Evolutionary conservation across 1,284 basidiomycete species (phyloP).

Genomic region (Leccinum subatratum): DNA sequence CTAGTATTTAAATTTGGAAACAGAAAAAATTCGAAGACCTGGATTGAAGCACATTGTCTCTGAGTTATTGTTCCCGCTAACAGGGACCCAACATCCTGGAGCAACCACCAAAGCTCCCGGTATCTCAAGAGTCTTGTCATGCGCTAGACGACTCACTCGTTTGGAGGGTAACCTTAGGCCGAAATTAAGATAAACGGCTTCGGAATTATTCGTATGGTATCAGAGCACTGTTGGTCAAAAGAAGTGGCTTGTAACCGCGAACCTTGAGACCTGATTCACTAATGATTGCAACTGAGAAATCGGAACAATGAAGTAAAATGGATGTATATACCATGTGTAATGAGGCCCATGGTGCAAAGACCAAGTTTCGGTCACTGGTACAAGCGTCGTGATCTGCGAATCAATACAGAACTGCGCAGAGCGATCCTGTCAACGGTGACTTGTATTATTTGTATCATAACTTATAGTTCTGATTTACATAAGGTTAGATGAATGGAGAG

Average conservation of each 20-base stretch:
- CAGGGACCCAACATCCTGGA: too few relatives aligned
- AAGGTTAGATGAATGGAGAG: constrained; percentile 7
- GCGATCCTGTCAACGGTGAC: constrained; percentile 18
- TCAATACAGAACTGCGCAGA: constrained; percentile 20
- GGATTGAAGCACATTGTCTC: not conserved
- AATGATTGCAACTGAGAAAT: too few relatives aligned
- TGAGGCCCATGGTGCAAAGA: not conserved
- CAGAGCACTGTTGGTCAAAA: too few relatives aligned
- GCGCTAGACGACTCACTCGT: not conserved
- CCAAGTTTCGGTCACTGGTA: not conserved
- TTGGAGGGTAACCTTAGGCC: too few relatives aligned
- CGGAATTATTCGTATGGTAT: too few relatives aligned
- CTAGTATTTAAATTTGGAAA: not conserved
- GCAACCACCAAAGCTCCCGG: not conserved
- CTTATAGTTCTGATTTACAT: not conserved
- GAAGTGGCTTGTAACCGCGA: too few relatives aligned
- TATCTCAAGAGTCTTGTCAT: not conserved
- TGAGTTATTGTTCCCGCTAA: not conserved
- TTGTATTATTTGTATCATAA: not conserved
- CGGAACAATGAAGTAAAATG: too few relatives aligned
- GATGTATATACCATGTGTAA: not conserved
- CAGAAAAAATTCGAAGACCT: too few relatives aligned
- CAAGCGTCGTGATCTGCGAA: too few relatives aligned
- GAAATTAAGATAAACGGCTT: too few relatives aligned
- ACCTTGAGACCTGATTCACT: too few relatives aligned